Base-by-base conservation (phyloP, 176 grass and related monocot species). In the Echinochloa phyllopogon region DNA sequence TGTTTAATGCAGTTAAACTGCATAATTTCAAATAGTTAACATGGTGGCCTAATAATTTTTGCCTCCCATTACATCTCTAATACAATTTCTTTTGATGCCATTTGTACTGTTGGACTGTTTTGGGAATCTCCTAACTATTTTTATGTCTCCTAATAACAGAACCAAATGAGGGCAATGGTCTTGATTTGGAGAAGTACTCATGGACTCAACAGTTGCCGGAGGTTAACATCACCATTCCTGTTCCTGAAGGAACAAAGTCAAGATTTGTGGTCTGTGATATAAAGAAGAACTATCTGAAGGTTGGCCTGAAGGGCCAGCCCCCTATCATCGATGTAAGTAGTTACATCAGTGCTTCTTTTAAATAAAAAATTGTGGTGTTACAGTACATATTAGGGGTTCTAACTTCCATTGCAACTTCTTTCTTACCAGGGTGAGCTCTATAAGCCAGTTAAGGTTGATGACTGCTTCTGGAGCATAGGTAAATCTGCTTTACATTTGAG, bases 121-220 rank as follows among this genome's bases (percentile, higher is more conserved):
- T 33, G 29, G 20, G 17, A 36, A 18, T 33, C 4, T 36, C 33
- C 38, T 63, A 51, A 75, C 77, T 43, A 50, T 69, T 77, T 71
- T 65, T 16, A 8, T 51, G 20, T 14, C 0, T 63, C 50, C 18
- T 82, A 13, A 73, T 38, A 61, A 72, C 79, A 99, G 93, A 89
- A 65, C 96, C 91, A 72, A 99, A 99, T 84, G 76, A 88, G 71
- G 93, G 93, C 64, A 99, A 99, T 60, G 96, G 96, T 53, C 88
- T 99, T 90, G 96, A 99, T 91, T 83, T 99, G 75, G 96, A 96
- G 70, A 99, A 92, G 18, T 99, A 99, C 76, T 96, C 94, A 1
- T 99, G 96, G 96, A 99, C 87, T 69, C 96, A 99, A 79, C 83
- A 92, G 71, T 70, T 99, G 84, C 89, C 89, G 84, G 96, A 99